These are phyloP conservation scores for Umbelopsis sp. DNA, from an alignment of 371 early-diverging fungal genomes.

Conservation along the genomic window DNA sequence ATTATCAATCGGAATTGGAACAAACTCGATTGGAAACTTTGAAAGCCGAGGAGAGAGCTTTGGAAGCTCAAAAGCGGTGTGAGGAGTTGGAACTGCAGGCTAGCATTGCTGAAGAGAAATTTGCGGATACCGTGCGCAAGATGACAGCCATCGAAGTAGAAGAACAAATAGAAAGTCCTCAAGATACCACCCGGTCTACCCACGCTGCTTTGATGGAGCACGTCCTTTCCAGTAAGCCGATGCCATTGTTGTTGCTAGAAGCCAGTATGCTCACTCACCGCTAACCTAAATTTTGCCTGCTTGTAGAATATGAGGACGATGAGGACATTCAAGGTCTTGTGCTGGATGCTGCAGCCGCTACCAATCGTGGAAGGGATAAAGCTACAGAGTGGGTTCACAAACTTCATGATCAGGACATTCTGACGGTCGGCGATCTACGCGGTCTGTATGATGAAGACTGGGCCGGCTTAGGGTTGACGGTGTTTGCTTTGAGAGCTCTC, in stretches of 20 bases:
- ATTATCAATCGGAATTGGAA: slow-evolving; percentile 41
- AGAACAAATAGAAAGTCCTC: slow-evolving; percentile 11
- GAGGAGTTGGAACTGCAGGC: slow-evolving; percentile 34
- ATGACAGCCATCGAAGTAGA: background rate
- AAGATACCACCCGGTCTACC: background rate
- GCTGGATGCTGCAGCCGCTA: slow-evolving; percentile 59
- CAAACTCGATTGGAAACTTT: slow-evolving; percentile 34
- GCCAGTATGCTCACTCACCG: background rate
- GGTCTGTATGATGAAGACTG: slow-evolving; percentile 76
- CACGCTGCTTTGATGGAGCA: slow-evolving; percentile 23
- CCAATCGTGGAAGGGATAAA: slow-evolving; percentile 65
- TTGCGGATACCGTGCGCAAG: slow-evolving; percentile 1
- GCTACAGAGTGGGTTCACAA: slow-evolving; percentile 68
- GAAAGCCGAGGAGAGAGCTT: slow-evolving; percentile 32
- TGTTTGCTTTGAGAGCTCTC: slow-evolving; percentile 81
- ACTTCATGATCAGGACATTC: slow-evolving; percentile 70
- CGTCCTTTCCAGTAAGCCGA: slow-evolving; percentile 29
- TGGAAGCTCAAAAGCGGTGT: slow-evolving; percentile 37
- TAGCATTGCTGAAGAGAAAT: slow-evolving; percentile 38
- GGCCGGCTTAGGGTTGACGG: slow-evolving; percentile 72
- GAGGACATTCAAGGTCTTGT: slow-evolving; percentile 64
- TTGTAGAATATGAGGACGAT: slow-evolving; percentile 9
- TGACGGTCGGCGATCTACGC: slow-evolving; percentile 76
- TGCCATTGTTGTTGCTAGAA: background rate
- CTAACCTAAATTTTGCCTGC: background rate